A percentile compares a stretch with the other conserved stretches of the same genome.
Conservation (phyloP, 2,329 filamentous ascomycete species). For the Teratosphaeria pseudoeucalypti region DNA sequence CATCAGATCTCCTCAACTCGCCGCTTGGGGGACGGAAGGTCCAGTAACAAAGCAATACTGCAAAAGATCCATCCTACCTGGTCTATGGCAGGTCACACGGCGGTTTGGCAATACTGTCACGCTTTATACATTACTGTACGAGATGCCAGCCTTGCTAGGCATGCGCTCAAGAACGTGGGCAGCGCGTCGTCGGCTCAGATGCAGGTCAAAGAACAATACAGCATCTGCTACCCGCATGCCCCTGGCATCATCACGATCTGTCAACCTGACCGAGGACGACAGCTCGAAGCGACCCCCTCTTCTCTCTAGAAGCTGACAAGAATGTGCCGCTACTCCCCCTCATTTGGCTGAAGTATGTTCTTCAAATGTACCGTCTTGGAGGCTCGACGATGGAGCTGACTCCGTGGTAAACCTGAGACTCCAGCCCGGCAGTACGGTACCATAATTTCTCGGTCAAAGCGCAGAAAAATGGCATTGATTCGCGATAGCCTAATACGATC, state of each 20-base stretch:
- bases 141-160: too few species aligned
- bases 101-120: too few species aligned
- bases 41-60: background rate
- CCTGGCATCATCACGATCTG: background rate
- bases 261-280: background rate
- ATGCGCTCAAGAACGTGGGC: background rate
- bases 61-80: too few species aligned
- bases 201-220: background rate
- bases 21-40: background rate
- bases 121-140: too few species aligned
- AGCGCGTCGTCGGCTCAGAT: background rate
- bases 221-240: background rate
- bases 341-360: background rate
- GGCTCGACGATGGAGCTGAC: background rate
- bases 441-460: background rate
- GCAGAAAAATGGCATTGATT: background rate
- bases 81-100: too few species aligned
- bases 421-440: background rate
- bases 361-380: background rate
- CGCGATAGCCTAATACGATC: background rate
- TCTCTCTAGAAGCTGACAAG: background rate
- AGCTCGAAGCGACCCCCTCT: background rate
- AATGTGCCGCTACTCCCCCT: background rate
- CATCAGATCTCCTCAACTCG: background rate
- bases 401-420: background rate